These are phyloP conservation scores for Podaxis pistillaris DNA, from an alignment of 768 basidiomycete genomes.

Conservation along the genomic window DNA sequence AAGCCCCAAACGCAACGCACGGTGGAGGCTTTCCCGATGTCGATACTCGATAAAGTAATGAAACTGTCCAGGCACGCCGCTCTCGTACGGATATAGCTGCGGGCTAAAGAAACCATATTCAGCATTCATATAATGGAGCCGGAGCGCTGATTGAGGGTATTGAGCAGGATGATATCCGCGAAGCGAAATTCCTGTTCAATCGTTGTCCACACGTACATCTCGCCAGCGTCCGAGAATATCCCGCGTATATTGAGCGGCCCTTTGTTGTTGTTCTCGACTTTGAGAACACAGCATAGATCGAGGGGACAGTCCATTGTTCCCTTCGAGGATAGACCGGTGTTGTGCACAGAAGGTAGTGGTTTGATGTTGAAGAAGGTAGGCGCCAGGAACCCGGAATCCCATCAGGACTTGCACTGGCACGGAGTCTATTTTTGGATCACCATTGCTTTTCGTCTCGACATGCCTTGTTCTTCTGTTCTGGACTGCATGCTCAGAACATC, in stretches of 20 bases:
- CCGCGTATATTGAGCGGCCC: conserved; percentile 18
- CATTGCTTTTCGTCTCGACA: neutral
- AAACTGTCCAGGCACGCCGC: conserved; percentile 9
- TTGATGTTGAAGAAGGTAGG: neutral
- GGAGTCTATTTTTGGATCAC: neutral
- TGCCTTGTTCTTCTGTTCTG: neutral
- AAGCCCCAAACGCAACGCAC: conserved; percentile 22
- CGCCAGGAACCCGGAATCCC: neutral
- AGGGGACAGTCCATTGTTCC: neutral
- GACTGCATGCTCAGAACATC: neutral
- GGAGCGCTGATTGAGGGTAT: neutral
- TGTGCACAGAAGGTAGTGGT: neutral
- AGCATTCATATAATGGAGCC: neutral
- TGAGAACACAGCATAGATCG: conserved; percentile 21
- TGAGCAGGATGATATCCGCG: neutral
- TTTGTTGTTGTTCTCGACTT: conserved; percentile 23
- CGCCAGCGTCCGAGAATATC: conserved; percentile 21
- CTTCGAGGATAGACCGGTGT: neutral
- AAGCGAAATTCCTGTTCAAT: neutral
- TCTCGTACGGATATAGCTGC: conserved; percentile 17
- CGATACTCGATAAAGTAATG: conserved; percentile 24
- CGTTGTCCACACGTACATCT: conserved; percentile 21
- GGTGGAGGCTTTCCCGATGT: conserved; percentile 21
- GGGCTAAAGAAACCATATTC: conserved; percentile 14
- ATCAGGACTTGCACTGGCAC: neutral